Base-by-base conservation (phyloP, 768 basidiomycete species). In the Trametes cinnabarina region DNA sequence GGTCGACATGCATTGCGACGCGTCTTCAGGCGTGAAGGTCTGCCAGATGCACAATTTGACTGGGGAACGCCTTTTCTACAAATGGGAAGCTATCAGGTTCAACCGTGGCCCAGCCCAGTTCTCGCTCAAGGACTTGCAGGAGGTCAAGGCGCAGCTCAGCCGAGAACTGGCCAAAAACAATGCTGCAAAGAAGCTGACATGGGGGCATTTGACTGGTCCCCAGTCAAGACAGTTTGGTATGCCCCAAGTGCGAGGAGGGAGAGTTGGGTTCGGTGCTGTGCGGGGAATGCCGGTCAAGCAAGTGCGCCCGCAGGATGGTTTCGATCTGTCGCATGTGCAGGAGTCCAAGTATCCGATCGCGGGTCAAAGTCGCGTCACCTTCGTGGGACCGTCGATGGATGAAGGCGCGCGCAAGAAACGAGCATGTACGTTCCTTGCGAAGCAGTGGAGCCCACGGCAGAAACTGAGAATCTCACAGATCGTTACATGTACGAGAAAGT, bases 401-500 rank as follows among this genome's bases (percentile, higher is more conserved):
- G 65, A 67, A 30, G 57, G 56, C 4, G 66, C 69, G 23, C 73
- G 66, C 40, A 81, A 77, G 57, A 75, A 72, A 54, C 80, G 85
- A 32, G 76, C 78, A 34, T 89, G 89, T 90, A 68, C 77, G 85
- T 57, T 12, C 48, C 34, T 22, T 51, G 20, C n/a, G 23, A 43
- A 43, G 35, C 23, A 32, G 12, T 26, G 14, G 1, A 43, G 14
- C n/a, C n/a, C 19, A 20, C 9, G 35, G 37, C 2, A 42, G 32
- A 15, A 20, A 32, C 35, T 35, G 22, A 42, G 56, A 11, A 35
- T 25, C 59, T 86, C 85, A 83, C 63, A 92, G 89, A 87, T 79
- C 83, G 90, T 26, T 98, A 98, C 70, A 95, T 96, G 94, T 94
- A 90, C 67, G 94, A 98, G 71, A 94, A 92, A 73, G 79, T 89